A percentile compares a stretch with the other conserved stretches of the same genome.
Conservation (phyloP, 1,284 basidiomycete genomes). For the Amylostereum chailletii region DNA sequence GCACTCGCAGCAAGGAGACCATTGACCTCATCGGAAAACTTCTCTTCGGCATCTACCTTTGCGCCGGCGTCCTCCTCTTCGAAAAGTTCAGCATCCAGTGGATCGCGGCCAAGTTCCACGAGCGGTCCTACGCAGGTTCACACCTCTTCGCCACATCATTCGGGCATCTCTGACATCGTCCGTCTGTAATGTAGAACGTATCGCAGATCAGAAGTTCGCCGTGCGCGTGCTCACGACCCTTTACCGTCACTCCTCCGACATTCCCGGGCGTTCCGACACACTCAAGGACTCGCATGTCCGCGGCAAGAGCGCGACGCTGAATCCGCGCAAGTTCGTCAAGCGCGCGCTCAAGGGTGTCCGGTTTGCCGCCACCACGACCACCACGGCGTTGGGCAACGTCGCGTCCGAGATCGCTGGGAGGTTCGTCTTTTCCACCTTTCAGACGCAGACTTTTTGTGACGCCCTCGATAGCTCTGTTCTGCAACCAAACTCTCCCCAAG, state of each 20-base stretch:
- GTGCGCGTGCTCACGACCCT: conserved; percentile 67
- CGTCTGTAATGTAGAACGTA: conserved; percentile 48
- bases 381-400: conserved; percentile 74
- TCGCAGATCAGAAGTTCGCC: conserved; percentile 78
- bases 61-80: conserved; percentile 61
- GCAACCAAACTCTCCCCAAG: conserved; percentile 82
- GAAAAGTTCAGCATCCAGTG: conserved; percentile 88
- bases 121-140: conserved; percentile 75
- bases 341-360: conserved; percentile 68
- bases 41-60: conserved; percentile 72
- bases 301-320: conserved; percentile 31
- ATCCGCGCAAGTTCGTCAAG: conserved; percentile 61
- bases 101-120: conserved; percentile 83
- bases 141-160: conserved; percentile 4
- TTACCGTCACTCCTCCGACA: conserved; percentile 72
- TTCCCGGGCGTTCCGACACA: conserved; percentile 62
- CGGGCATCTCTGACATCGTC: not conserved
- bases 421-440: conserved; percentile 21
- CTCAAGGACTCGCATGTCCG: conserved; percentile 36
- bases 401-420: conserved; percentile 65
- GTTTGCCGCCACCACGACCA: conserved; percentile 71
- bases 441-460: not conserved
- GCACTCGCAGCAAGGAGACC: conserved; percentile 19
- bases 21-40: conserved; percentile 52
- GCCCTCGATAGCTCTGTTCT: conserved; percentile 53